Base-by-base conservation (phyloP, 1,284 basidiomycete genomes). In the Ceratobasidium papillatum region DNA sequence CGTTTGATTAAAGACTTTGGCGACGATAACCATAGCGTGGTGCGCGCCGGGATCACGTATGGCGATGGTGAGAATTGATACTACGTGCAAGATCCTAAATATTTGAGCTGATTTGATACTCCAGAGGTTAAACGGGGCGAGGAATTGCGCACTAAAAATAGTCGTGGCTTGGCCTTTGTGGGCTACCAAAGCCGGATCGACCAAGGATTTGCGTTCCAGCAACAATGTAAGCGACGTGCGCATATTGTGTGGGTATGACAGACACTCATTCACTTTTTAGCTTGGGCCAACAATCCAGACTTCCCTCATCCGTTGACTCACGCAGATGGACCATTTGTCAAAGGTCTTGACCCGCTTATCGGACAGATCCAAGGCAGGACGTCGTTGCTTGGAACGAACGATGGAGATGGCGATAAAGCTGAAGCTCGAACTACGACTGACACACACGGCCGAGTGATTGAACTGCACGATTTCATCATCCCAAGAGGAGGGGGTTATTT, bases 131-230 rank as follows among this genome's bases (percentile, higher is more conserved):
- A 22, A 32, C 56, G 22, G 11, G 30, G 32, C 17, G 56, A 62
- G 59, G 56, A 59, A 25, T n/a, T 4, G 12, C 11, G 14, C 3
- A 62, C 59, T 25, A 41, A 30, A 27, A 27, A 19, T 62, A 8
- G 27, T 3, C 59, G 59, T 30, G 59, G 59, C 4, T 38, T 62
- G 22, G 59, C 59, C 9, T 62, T 62, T 62, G 59, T 62, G 4
- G 12, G 34, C 30, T 62, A 62, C 59, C 59, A 62, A 41, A 62
- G 38, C 30, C 32, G 41, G 11, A 62, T 62, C 3, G 59, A 11
- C 32, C 32, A 62, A 36, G 59, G 59, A n/a, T 62, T 43, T 25
- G 14, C 12, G 41, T 62, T 62, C 59, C 30, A 38, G 36, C 59
- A 62, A n/a, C 8, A 4, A 12, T 14, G 56, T 59, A 34, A 34